These are phyloP conservation scores for Colletotrichum musicola DNA, from an alignment of 2,329 filamentous ascomycete genomes.

Conservation along the genomic window DNA sequence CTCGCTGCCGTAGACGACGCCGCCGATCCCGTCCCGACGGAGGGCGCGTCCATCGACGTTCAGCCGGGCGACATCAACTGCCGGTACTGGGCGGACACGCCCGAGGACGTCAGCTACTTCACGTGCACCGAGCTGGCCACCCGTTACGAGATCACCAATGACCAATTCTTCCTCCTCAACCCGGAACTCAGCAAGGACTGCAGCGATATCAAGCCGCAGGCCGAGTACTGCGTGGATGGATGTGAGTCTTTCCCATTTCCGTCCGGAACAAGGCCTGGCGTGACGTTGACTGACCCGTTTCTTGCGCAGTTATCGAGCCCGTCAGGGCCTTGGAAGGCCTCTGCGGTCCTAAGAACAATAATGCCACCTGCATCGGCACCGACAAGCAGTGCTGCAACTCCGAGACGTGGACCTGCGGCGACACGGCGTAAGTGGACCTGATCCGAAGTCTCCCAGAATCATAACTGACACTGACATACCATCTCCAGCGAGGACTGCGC, in stretches of 20 bases:
- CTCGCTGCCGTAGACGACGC: not conserved
- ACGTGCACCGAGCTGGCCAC: slow-evolving; percentile 43
- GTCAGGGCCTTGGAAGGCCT: slow-evolving; percentile 43
- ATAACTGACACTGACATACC: too few relatives aligned
- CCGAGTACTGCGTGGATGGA: slow-evolving; percentile 46
- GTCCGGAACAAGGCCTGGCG: too few relatives aligned
- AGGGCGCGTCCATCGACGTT: not conserved
- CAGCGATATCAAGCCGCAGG: slow-evolving; percentile 45
- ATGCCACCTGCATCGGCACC: slow-evolving; percentile 50
- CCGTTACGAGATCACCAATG: slow-evolving; percentile 41
- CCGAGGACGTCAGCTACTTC: slow-evolving; percentile 43
- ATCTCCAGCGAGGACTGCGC: too few relatives aligned
- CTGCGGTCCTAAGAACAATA: slow-evolving; percentile 48
- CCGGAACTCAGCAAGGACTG: slow-evolving; percentile 45
- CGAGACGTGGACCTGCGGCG: slow-evolving; percentile 43
- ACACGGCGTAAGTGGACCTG: not conserved
- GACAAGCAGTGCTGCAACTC: slow-evolving; percentile 49
- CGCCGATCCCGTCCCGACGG: not conserved
- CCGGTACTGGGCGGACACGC: slow-evolving; percentile 36
- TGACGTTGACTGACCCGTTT: too few relatives aligned
- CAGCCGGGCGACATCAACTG: slow-evolving; percentile 43
- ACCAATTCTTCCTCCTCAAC: slow-evolving; percentile 46
- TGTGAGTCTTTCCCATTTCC: slow-evolving; percentile 42
- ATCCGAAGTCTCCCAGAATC: too few relatives aligned
- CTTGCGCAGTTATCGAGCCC: slow-evolving; percentile 41